Base-by-base conservation (phyloP, 805 yeast species). In the Saccharomycopsis microspora region DNA sequence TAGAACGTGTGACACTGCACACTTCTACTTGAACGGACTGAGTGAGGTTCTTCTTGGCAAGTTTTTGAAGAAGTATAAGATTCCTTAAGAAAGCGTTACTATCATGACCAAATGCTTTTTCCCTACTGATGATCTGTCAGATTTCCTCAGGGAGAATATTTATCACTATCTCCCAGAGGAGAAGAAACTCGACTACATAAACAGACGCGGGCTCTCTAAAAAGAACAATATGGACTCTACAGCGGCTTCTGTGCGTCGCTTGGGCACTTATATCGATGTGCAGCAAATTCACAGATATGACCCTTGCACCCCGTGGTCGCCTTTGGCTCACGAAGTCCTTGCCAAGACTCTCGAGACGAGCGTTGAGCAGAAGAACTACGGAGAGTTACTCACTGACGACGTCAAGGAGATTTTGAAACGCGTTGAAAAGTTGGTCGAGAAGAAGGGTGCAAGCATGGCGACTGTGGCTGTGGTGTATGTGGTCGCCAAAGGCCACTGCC, bases 251-350 rank as follows among this genome's bases (percentile, higher is more conserved):
- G 69, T 67, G 9, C 62, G 64, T 51, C 63, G 79, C 56, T 58
- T 75, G 48, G 79, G 79, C 4, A 74, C 79, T 3, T 70, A 72
- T 54, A 67, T 74, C 42, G 79, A 75, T 57, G 67, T 78, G 28
- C 62, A 68, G n/a, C 83, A 76, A 60, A 74, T 78, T 54, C 84
- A 78, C 60, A 60, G 83, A 49, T 59, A 68, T 43, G 84, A 79
- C 58, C 56, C 55, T 30, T 47, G 78, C 19, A 68, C 76, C 45
- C 84, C 85, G 5, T 80, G 78, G 77, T 72, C 79, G 8, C 83
- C 84, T 35, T 60, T 68, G 48, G 80, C 79, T 4, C 61, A 74
- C 51, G 85, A 85, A 5, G 32, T 72, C 1, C 63, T 80, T 41
- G 68, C 82, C 0, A 67, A 80, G 51, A 80, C 84, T 7, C 33